Evolutionary conservation across 192 early-diverging fungal genomes (phyloP), one percentile per base, ranked within the genome.

Genomic region (Lunasporangiospora selenospora): DNA sequence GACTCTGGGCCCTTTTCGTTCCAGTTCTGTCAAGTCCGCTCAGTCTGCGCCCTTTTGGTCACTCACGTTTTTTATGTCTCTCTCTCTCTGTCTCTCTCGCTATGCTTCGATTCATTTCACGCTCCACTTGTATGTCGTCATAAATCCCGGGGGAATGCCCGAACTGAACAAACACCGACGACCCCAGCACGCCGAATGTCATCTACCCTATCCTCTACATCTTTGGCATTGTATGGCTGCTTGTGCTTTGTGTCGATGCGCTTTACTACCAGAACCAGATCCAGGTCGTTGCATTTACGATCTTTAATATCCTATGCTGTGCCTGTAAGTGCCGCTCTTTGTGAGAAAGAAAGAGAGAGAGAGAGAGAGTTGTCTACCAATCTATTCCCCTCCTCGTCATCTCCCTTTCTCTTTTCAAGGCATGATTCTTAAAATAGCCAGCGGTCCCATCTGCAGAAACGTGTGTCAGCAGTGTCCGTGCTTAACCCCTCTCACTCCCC

Each of bases 281-380:
- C 49, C 69, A 73, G 13, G 69, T 73, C 7, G 69, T 73, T 16
- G 83, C 86, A 1, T 80, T 84, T 5, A 85, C 83, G 13, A 58
- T 84, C 34, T 87, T 87, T 48, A 87, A 87, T 45, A 58, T 80
- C 29, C 70, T 87, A 64, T 83, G 82, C 29, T 75, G 77, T 45
- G 56, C 79, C 15, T 87, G 85, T 71, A 73, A 58, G 69, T 73
- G 6, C 46, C 26, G 30, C 11, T n/a, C 38, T 21, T 18, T 37
- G 12, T 16, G 12, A 39, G n/a, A n/a, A 21, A 6, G 21, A 23
- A n/a, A 1, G 19, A 27, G n/a, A 16, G 37, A 9, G 4, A 3
- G 21, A 53, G 16, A 36, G 16, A 24, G 24, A 36, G 24, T 16
- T 10, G 18, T 21, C 18, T 30, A 9, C 19, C n/a, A n/a, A n/a